Conservation (phyloP, 305 asterid genomes). For the Plantago rigida region DNA sequence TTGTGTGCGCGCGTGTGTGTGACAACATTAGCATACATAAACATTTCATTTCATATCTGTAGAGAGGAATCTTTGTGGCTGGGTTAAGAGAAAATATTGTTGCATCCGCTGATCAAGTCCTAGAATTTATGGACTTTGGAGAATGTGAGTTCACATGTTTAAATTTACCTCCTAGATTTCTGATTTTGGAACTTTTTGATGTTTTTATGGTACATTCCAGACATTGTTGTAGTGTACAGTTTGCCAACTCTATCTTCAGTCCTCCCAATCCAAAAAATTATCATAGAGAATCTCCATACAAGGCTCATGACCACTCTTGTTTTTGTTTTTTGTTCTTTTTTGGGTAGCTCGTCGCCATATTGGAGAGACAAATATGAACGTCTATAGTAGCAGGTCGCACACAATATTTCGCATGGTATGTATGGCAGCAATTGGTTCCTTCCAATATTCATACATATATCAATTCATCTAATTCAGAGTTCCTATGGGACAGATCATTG, state of each 20-base stretch:
- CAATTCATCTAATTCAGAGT: constrained; percentile 25
- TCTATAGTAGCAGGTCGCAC: constrained; percentile 88
- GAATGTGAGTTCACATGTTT: constrained; percentile 52
- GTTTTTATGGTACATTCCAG: neutral
- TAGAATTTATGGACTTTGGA: constrained; percentile 74
- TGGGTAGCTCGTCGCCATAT: constrained; percentile 81
- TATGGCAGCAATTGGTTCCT: constrained; percentile 10
- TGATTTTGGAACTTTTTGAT: neutral
- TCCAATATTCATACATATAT: constrained; percentile 1
- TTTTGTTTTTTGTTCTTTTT: constrained; percentile 22
- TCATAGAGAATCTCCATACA: constrained; percentile 1
- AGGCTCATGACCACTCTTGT: constrained; percentile 11
- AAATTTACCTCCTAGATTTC: neutral
- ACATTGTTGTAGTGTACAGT: neutral
- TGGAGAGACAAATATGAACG: constrained; percentile 96
- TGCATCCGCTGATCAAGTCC: constrained; percentile 78
- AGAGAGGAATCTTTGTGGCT: constrained; percentile 93
- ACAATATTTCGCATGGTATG: constrained; percentile 94
- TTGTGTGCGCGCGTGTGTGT: no score
- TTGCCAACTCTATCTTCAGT: neutral
- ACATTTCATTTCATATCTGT: constrained; percentile 27
- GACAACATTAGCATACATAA: neutral
- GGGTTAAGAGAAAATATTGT: constrained; percentile 92
- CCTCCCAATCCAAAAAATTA: neutral
- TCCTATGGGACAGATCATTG: constrained; percentile 52